Conservation (phyloP, 2,329 filamentous ascomycete species). For the Trichoderma sp. region DNA sequence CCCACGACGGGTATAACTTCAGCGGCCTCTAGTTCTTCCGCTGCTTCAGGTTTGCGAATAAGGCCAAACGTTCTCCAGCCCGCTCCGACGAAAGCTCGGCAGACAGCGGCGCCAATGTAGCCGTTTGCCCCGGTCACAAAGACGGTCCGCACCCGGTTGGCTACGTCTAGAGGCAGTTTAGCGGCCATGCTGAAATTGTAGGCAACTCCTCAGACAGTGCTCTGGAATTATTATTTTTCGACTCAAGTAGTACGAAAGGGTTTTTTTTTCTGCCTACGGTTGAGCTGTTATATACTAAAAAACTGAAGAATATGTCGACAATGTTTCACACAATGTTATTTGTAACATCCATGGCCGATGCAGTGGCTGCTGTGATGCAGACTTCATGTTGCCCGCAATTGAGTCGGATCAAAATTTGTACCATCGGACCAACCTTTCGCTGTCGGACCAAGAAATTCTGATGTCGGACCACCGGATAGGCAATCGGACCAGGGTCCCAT, state of each 20-base stretch:
- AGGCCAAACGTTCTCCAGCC: conserved; percentile 50
- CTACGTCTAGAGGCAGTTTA: neutral
- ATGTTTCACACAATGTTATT: neutral
- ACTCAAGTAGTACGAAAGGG: neutral
- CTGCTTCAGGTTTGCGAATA: conserved; percentile 38
- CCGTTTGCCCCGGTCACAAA: conserved; percentile 52
- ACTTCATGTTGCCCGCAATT: neutral
- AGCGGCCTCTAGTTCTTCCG: conserved; percentile 32
- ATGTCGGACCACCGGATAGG: neutral
- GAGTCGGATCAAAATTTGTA: neutral
- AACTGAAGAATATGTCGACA: neutral
- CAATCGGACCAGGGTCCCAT: neutral
- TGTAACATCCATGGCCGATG: neutral
- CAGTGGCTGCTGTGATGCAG: neutral
- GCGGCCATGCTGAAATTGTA: neutral
- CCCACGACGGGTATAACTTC: conserved; percentile 47
- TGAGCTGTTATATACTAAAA: neutral
- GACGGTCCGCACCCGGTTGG: conserved; percentile 31
- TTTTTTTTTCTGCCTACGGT: neutral
- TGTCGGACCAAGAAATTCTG: neutral
- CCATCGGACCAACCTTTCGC: neutral
- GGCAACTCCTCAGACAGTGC: neutral
- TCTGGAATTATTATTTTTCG: neutral
- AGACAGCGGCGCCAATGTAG: conserved; percentile 49
- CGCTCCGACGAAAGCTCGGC: conserved; percentile 46